phyloP scores from a whole-genome alignment of 2,329 filamentous ascomycete species.

The Paramyrothecium sp. region DNA sequence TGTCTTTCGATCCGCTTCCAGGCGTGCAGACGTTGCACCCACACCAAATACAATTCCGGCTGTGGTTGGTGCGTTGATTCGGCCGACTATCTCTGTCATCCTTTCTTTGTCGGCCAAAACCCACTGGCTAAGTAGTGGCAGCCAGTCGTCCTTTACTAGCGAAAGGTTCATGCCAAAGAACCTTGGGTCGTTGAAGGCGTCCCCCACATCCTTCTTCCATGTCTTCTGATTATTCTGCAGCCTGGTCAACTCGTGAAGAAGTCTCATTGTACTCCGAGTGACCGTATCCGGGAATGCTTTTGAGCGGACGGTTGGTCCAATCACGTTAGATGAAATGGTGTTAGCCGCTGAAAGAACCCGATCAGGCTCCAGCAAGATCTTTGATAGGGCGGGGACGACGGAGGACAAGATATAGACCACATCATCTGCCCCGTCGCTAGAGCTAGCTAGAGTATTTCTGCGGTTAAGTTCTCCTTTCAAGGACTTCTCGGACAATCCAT shows the following conservation, averaged over 20 bases:
- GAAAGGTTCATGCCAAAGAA: slow-evolving; percentile 74
- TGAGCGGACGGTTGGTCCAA: slow-evolving; percentile 78
- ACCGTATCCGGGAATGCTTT: slow-evolving; percentile 87
- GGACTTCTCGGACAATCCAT: slow-evolving; percentile 34
- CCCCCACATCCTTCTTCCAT: slow-evolving; percentile 89
- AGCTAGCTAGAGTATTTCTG: slow-evolving; percentile 29
- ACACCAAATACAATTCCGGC: slow-evolving; percentile 99
- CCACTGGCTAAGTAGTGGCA: slow-evolving; percentile 83
- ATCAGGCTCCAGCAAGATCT: slow-evolving; percentile 83
- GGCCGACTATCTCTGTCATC: slow-evolving; percentile 74
- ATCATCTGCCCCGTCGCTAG: slow-evolving; percentile 62
- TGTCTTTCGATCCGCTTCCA: slow-evolving; percentile 92
- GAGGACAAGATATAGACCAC: slow-evolving; percentile 76
- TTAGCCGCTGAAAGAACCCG: slow-evolving; percentile 75
- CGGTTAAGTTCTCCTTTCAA: slow-evolving; percentile 33
- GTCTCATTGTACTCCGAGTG: slow-evolving; percentile 64
- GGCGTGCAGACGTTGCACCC: slow-evolving; percentile 84
- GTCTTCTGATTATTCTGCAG: slow-evolving; percentile 79
- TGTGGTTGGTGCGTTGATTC: slow-evolving; percentile 80
- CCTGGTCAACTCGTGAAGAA: slow-evolving; percentile 75
- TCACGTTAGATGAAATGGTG: slow-evolving; percentile 79
- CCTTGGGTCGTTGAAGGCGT: slow-evolving; percentile 85
- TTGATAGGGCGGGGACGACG: slow-evolving; percentile 77
- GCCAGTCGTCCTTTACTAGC: slow-evolving; percentile 73
- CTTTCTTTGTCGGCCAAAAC: slow-evolving; percentile 82